Percentiles rank a stretch among this genome's conserved stretches.
Conservation (phyloP, 768 basidiomycete genomes). For the Daedalea quercina region DNA sequence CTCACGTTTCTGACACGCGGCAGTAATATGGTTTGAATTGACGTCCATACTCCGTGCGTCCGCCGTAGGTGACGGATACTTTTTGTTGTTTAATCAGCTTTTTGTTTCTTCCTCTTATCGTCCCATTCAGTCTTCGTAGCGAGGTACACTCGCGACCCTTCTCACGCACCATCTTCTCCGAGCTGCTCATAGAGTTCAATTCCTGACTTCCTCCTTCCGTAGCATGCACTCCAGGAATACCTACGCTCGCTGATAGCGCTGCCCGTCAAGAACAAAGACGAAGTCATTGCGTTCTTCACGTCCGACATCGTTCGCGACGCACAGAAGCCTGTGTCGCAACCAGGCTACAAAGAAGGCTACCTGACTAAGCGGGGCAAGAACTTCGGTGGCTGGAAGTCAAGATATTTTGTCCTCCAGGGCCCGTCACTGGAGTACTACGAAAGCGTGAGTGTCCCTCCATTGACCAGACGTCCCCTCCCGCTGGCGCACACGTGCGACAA, state of each 20-base stretch:
- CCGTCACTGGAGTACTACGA: conserved; percentile 93
- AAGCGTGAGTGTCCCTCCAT: conserved; percentile 55
- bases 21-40: too few species aligned
- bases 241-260: conserved; percentile 77
- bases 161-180: neutral
- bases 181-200: neutral
- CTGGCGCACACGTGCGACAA: neutral
- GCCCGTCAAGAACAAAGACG: conserved; percentile 81
- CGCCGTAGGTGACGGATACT: too few species aligned
- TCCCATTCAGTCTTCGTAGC: too few species aligned
- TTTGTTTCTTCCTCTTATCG: too few species aligned
- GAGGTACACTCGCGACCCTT: neutral
- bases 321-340: conserved; percentile 70
- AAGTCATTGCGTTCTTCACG: conserved; percentile 88
- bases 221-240: conserved; percentile 80
- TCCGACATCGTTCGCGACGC: conserved; percentile 79
- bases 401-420: conserved; percentile 91
- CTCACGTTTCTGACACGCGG: too few species aligned
- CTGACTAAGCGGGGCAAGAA: conserved; percentile 95
- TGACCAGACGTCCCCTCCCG: conserved; percentile 1
- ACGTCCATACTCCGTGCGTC: too few species aligned
- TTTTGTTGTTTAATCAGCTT: too few species aligned
- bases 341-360: conserved; percentile 90
- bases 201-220: conserved; percentile 7
- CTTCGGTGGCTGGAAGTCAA: conserved; percentile 96